phyloP scores from a whole-genome alignment of 2,329 filamentous ascomycete species.

The Rugonectria rugulosa region DNA sequence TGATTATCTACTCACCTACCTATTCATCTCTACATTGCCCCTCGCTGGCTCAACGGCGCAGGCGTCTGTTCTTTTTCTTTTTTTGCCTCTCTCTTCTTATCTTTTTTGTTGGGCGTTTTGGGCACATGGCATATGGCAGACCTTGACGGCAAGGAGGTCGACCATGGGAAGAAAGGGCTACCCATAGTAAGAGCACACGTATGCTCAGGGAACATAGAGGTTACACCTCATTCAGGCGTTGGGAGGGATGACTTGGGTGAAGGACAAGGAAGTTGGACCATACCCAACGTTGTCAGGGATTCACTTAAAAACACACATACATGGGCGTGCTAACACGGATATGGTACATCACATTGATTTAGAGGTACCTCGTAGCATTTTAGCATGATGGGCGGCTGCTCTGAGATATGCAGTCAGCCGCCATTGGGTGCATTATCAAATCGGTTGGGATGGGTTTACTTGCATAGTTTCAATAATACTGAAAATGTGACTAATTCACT shows the following conservation, averaged over 20 bases:
- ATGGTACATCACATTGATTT: no score
- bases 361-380: no score
- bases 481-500: no score
- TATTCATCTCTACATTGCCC: slow-evolving; percentile 17
- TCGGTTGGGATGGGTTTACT: no score
- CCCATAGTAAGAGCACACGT: neutral
- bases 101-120: neutral
- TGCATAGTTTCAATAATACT: no score
- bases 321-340: no score
- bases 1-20: slow-evolving; percentile 1
- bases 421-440: no score
- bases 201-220: neutral
- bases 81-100: slow-evolving; percentile 1
- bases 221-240: neutral
- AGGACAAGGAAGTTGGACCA: neutral
- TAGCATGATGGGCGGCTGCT: no score
- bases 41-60: slow-evolving; percentile 7
- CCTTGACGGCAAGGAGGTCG: neutral
- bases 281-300: no score
- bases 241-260: neutral
- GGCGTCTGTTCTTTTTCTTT: slow-evolving; percentile 3
- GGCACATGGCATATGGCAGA: neutral
- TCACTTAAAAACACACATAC: neutral
- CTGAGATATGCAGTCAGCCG: no score
- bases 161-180: neutral